A percentile compares a stretch with the other conserved stretches of the same genome.
phyloP scores from a whole-genome alignment of 495 filamentous ascomycete genomes.

The Penicillium herquei region DNA sequence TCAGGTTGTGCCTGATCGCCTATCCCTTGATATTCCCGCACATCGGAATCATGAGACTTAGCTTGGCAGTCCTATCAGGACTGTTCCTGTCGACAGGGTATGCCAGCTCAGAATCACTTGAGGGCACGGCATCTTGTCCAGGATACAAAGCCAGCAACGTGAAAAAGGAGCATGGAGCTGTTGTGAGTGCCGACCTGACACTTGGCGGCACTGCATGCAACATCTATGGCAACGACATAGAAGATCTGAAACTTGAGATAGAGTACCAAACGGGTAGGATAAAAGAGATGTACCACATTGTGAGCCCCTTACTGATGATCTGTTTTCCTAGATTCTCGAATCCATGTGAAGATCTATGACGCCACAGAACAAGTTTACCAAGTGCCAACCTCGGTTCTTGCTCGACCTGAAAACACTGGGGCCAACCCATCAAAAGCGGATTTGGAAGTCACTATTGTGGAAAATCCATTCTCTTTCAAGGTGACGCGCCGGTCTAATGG shows the following conservation, averaged over 20 bases:
- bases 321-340: constrained; percentile 13
- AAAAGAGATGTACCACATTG: not conserved
- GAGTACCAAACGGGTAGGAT: constrained; percentile 47
- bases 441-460: constrained; percentile 13
- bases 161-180: not conserved
- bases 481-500: constrained; percentile 13
- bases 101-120: no score
- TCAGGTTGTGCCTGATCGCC: no score
- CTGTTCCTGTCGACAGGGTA: no score
- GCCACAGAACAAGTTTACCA: constrained; percentile 60
- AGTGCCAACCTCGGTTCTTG: constrained; percentile 57
- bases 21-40: no score
- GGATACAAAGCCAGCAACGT: not conserved
- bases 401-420: constrained; percentile 31
- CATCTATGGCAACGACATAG: constrained; percentile 53
- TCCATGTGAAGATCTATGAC: constrained; percentile 50
- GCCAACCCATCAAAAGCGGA: constrained; percentile 11
- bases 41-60: no score
- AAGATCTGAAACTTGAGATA: constrained; percentile 45
- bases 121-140: not conserved
- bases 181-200: constrained; percentile 23
- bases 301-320: not conserved
- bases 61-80: no score
- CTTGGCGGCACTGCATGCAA: constrained; percentile 52
- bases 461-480: constrained; percentile 14